Base-by-base conservation (phyloP, 768 basidiomycete species). In the Russula sp. region DNA sequence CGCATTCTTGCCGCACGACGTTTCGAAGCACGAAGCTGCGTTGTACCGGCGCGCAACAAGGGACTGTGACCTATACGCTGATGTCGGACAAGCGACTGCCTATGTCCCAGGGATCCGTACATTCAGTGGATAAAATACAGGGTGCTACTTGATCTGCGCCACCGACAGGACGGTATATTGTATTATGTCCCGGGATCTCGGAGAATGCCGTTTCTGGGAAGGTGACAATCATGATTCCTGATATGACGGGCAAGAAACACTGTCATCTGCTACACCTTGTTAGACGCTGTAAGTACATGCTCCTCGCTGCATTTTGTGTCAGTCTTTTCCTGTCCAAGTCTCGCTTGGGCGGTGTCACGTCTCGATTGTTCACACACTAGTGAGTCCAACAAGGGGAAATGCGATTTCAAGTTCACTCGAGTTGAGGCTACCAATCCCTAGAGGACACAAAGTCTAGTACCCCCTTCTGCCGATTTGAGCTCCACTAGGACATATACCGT, bases 401-500 rank as follows among this genome's bases (percentile, higher is more conserved):
- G 4, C 16, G 14, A 31, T 49, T 34, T 2, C 16, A 20, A 14
- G 6, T 44, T 32, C 14, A 6, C 32, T 51, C 56, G 6, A 40
- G 37, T 31, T 14, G 47, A 50, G 49, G 14, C 45, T 42, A 50
- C 32, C 58, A 45, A 22, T 52, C 2, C 55, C 32, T 32, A 37
- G 39, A 40, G 57, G 18, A 3, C 57, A 51, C 22, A 13, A 47
- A 39, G 6, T 48, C 31, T 34, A 53, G 40, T 44, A n/a, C 20
- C 35, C 20, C 7, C n/a, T 48, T 34, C 51, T 44, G 10, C 63
- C 18, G 47, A 51, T 35, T 35, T 18, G 31, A 42, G 47, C 61
- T 55, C 55, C 34, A 55, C 44, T 44, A 37, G 45, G 22, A 55
- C 48, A 35, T 20, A 57, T 64, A 64, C 54, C 63, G 63, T 64